These are phyloP conservation scores for Pseudozyma sp. DNA, from an alignment of 1,284 basidiomycete species.

Conservation along the genomic window DNA sequence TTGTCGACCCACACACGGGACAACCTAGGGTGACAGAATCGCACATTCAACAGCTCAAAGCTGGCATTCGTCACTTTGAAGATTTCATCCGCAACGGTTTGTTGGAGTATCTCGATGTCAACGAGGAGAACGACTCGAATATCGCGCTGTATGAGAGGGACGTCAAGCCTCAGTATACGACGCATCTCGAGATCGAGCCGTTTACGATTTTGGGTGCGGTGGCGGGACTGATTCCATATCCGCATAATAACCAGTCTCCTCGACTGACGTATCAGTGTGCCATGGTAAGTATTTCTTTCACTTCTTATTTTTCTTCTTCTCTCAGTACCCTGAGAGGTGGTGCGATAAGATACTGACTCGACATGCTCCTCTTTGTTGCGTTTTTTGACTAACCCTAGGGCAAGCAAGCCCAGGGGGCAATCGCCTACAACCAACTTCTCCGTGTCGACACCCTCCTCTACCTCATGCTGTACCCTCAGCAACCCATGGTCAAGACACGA, in stretches of 20 bases:
- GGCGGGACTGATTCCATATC: constrained; percentile 97
- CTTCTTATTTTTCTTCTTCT: no score
- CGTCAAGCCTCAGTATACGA: constrained; percentile 80
- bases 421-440: constrained; percentile 97
- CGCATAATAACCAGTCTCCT: constrained; percentile 99
- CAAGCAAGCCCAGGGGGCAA: constrained; percentile 99
- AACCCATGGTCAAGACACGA: constrained; percentile 99
- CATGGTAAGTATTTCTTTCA: no score
- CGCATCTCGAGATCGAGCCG: constrained; percentile 98
- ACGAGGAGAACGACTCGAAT: constrained; percentile 98
- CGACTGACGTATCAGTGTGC: constrained; percentile 98
- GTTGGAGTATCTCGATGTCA: constrained; percentile 99
- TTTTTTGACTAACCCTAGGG: no score
- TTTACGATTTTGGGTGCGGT: constrained; percentile 98
- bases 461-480: constrained; percentile 97
- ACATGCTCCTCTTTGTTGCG: no score
- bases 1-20: constrained; percentile 81
- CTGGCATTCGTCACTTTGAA: constrained; percentile 85
- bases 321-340: no score
- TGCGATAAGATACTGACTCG: no score
- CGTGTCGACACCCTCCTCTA: constrained; percentile 99
- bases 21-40: constrained; percentile 81
- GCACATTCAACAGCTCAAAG: constrained; percentile 85
- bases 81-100: constrained; percentile 94
- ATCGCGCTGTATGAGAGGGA: constrained; percentile 94